Percentiles rank a stretch among this genome's conserved stretches.
phyloP scores from a whole-genome alignment of 2,329 filamentous ascomycete genomes.

The Epichloe coenophiala region DNA sequence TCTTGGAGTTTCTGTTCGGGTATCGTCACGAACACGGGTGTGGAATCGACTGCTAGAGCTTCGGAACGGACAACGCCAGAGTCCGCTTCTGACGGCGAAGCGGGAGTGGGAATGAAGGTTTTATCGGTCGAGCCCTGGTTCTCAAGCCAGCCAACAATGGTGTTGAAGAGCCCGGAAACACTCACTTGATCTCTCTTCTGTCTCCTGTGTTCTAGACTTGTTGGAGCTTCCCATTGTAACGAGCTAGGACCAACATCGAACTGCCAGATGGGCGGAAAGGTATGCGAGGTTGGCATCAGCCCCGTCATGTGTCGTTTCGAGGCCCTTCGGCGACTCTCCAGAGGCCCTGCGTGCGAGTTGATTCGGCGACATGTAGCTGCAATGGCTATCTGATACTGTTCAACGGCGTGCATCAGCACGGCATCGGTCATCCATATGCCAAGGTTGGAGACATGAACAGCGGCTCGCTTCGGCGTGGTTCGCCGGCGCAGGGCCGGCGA shows the following conservation, averaged over 20 bases:
- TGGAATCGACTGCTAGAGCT: conserved; percentile 1
- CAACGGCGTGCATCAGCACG: conserved; percentile 19
- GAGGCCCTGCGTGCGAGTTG: conserved; percentile 35
- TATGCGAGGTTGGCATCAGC: conserved; percentile 26
- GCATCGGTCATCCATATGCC: conserved; percentile 20
- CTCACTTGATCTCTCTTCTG: conserved; percentile 10
- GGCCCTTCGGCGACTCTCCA: conserved; percentile 39
- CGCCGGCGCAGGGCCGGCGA: conserved; percentile 15
- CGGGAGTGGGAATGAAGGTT: conserved; percentile 8
- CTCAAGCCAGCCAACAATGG: conserved; percentile 17
- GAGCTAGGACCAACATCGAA: conserved; percentile 30
- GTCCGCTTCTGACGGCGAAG: neutral
- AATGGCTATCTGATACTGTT: conserved; percentile 15
- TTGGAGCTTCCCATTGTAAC: conserved; percentile 41
- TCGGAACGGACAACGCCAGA: conserved; percentile 2
- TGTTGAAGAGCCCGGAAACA: conserved; percentile 12
- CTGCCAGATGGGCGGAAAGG: conserved; percentile 31
- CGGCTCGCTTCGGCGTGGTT: conserved; percentile 9
- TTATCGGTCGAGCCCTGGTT: conserved; percentile 10
- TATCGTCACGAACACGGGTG: neutral
- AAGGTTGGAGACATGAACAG: conserved; percentile 8
- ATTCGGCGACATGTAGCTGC: conserved; percentile 15
- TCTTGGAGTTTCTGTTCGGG: neutral
- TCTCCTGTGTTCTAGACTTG: conserved; percentile 14
- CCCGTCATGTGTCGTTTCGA: conserved; percentile 42